phyloP scores from a whole-genome alignment of 352 stramenopile genomes.

The Stramenopiles sp. region DNA sequence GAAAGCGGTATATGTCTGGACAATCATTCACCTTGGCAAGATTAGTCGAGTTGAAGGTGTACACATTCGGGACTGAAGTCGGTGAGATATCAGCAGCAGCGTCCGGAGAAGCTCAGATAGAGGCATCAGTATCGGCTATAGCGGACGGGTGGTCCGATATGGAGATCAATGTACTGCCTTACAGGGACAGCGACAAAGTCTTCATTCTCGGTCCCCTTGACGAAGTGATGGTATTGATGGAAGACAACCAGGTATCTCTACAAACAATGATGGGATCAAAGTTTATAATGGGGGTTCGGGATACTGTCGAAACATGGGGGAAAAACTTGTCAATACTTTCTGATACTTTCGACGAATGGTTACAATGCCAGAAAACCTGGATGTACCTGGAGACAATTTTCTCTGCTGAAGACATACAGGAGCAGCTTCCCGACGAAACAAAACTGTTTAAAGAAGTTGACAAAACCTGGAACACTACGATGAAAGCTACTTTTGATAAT shows the following conservation, averaged over 20 bases:
- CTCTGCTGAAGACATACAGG: constrained; percentile 59
- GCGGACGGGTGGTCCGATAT: constrained; percentile 61
- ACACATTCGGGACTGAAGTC: constrained; percentile 21
- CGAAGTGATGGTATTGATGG: constrained; percentile 58
- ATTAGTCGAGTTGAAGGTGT: not conserved
- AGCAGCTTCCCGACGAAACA: constrained; percentile 52
- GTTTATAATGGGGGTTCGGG: constrained; percentile 67
- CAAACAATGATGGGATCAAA: constrained; percentile 75
- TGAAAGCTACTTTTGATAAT: constrained; percentile 47
- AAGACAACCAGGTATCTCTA: constrained; percentile 66
- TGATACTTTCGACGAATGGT: constrained; percentile 56
- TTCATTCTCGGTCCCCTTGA: constrained; percentile 69
- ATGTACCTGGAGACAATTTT: constrained; percentile 71
- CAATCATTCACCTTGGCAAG: not conserved
- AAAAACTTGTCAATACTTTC: constrained; percentile 56
- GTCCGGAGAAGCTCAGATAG: constrained; percentile 63
- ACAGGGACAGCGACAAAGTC: constrained; percentile 37
- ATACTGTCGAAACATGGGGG: constrained; percentile 64
- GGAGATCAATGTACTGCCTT: constrained; percentile 50
- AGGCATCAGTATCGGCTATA: constrained; percentile 61
- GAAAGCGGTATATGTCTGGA: constrained; percentile 14
- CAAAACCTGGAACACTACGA: constrained; percentile 56
- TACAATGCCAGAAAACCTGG: constrained; percentile 52
- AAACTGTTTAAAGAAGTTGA: constrained; percentile 58
- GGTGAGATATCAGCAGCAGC: constrained; percentile 53